Conservation (phyloP, 73 alveolate genomes). For the Paramecium pentaurelia region DNA sequence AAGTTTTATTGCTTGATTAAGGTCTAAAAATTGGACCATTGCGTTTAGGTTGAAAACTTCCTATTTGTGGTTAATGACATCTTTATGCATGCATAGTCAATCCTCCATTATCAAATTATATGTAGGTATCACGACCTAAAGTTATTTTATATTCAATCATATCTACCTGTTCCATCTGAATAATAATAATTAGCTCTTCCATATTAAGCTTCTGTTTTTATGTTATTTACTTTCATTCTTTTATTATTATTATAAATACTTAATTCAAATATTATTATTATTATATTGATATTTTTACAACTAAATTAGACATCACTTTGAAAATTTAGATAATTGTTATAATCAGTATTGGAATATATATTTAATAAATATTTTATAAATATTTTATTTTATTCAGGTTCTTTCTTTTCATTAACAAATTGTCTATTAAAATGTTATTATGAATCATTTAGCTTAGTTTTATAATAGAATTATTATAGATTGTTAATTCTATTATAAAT, state of each 20-base stretch:
- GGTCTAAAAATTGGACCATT: neutral
- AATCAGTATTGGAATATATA: too few relatives aligned
- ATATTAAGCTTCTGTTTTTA: neutral
- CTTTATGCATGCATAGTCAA: neutral
- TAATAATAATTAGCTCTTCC: constrained; percentile 22
- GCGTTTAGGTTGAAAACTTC: constrained; percentile 38
- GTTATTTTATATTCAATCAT: neutral
- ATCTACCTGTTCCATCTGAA: constrained; percentile 35
- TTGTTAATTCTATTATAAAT: too few relatives aligned
- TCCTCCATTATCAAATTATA: constrained; percentile 48
- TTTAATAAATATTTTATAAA: too few relatives aligned
- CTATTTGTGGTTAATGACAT: neutral
- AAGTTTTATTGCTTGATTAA: constrained; percentile 1
- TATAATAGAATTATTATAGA: too few relatives aligned
- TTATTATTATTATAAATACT: neutral
- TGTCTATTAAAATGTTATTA: too few relatives aligned
- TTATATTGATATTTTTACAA: too few relatives aligned
- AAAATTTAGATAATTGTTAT: too few relatives aligned
- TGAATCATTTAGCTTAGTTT: too few relatives aligned
- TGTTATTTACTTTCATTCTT: neutral
- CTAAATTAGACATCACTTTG: too few relatives aligned
- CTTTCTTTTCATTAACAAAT: too few relatives aligned
- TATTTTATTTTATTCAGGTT: too few relatives aligned
- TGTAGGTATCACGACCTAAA: constrained; percentile 49
- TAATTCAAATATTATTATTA: neutral